Evolutionary conservation across 1,284 basidiomycete genomes (phyloP).

Genomic region (Apiotrichum sp.): DNA sequence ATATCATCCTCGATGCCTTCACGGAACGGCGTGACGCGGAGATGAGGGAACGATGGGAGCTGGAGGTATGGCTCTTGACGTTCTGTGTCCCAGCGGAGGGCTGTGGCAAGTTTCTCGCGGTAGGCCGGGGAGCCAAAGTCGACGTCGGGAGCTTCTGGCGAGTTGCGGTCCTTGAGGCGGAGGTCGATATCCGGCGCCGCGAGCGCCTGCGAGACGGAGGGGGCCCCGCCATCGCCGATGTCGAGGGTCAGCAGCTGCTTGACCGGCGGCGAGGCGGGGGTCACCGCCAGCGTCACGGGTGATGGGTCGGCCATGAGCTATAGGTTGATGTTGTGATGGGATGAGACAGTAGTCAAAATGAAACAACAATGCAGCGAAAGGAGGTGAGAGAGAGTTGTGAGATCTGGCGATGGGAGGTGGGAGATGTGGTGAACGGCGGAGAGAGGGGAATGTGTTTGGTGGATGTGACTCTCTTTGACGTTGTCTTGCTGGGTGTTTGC

Average conservation of each 20-base stretch:
- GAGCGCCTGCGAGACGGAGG: neutral
- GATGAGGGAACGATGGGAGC: conserved; percentile 19
- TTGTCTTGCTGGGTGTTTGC: too few species aligned
- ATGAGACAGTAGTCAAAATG: too few species aligned
- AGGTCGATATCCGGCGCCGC: neutral
- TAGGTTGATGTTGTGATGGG: too few species aligned
- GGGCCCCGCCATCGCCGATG: neutral
- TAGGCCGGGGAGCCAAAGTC: conserved; percentile 3
- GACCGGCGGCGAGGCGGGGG: conserved; percentile 1
- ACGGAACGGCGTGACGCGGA: conserved; percentile 20
- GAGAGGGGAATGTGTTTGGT: too few species aligned
- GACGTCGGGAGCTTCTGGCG: neutral
- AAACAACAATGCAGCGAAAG: too few species aligned
- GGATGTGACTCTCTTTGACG: too few species aligned
- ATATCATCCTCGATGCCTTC: conserved; percentile 17
- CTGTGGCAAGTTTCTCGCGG: neutral
- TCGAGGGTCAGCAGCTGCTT: conserved; percentile 2
- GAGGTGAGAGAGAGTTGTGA: too few species aligned
- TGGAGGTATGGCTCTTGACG: conserved; percentile 25
- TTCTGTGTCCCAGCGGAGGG: conserved; percentile 20
- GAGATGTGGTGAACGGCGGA: too few species aligned
- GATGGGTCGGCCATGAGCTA: neutral
- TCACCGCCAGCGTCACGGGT: neutral
- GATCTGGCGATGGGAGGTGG: too few species aligned
- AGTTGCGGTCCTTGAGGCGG: neutral